Evolutionary conservation across 768 basidiomycete species (phyloP), one percentile per base, ranked within the genome.

Genomic region (Lactarius hengduanensis): DNA sequence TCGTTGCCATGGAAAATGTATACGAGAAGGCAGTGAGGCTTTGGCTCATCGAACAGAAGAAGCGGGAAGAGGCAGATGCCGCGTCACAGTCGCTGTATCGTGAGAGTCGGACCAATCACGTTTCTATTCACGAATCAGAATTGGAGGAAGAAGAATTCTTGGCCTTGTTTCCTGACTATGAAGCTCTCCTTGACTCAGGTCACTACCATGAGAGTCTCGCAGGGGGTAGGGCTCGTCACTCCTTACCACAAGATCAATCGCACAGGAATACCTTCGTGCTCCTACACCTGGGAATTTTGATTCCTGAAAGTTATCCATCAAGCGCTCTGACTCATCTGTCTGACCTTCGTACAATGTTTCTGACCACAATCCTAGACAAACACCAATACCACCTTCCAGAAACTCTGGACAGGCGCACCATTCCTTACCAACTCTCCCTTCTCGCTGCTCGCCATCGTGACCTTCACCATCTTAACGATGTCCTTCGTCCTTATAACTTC

Each of bases 141-240:
- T 73, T 84, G 43, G 94, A 97, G 73, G 91, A 91, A 74, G 81
- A 82, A 68, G 97, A 98, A 70, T 93, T 98, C 72, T 77, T 87
- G 55, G 78, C 84, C 6, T 75, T 98, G 34, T 99, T 99, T 76
- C 97, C 97, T 15, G 86, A 86, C 13, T 96, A 89, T 38, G 84
- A 89, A 63, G 80, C 76, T 30, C 74, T 87, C 18, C 79, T 82
- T 40, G 69, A 76, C n/a, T 71, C 72, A 26, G 56, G 67, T 15
- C 55, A n/a, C 22, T 28, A 22, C 16, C 36, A 56, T 32, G 66
- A 59, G 20, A 7, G 16, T 45, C n/a, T 28, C 28, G 58, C 61
- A 22, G 32, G 53, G 40, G 61, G 38, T 40, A 57, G 55, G 56
- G 62, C 64, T 54, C 72, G 68, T 58, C 22, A 41, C 66, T 54